Percentiles rank a stretch among this genome's conserved stretches.
Conservation (phyloP, 345 rosid genomes). For the Syzygium grande region DNA sequence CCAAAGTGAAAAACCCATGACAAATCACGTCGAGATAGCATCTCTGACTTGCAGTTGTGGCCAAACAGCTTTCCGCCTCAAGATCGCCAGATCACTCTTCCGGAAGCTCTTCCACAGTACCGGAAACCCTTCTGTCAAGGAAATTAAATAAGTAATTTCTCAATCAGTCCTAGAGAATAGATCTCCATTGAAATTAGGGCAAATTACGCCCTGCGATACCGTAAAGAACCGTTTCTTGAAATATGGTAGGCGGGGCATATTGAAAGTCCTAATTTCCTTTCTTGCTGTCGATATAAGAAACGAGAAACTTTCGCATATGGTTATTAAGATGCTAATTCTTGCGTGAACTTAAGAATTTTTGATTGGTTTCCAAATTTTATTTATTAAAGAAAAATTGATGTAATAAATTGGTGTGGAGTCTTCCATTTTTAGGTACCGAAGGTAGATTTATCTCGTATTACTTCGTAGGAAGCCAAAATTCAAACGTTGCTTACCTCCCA, state of each 20-base stretch:
- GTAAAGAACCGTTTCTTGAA: background rate
- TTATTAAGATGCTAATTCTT: background rate
- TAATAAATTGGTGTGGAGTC: background rate
- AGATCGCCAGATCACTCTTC: background rate
- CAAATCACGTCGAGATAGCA: background rate
- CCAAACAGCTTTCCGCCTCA: background rate
- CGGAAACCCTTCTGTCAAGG: background rate
- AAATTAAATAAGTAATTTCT: background rate
- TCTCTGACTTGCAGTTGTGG: background rate
- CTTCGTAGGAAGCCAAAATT: background rate
- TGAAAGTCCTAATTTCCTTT: background rate
- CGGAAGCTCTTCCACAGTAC: background rate
- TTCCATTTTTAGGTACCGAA: background rate
- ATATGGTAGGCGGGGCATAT: background rate
- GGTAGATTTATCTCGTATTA: background rate
- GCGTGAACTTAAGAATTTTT: background rate
- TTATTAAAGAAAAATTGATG: no score
- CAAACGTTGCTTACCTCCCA: background rate
- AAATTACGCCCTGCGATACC: background rate
- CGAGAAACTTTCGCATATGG: background rate
- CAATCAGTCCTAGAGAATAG: background rate
- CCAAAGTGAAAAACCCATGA: background rate
- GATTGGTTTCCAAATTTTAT: background rate
- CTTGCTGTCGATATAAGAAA: background rate
- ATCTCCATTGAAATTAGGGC: background rate